Conservation (phyloP, 2,329 filamentous ascomycete genomes). For the Fusarium xylarioides region DNA sequence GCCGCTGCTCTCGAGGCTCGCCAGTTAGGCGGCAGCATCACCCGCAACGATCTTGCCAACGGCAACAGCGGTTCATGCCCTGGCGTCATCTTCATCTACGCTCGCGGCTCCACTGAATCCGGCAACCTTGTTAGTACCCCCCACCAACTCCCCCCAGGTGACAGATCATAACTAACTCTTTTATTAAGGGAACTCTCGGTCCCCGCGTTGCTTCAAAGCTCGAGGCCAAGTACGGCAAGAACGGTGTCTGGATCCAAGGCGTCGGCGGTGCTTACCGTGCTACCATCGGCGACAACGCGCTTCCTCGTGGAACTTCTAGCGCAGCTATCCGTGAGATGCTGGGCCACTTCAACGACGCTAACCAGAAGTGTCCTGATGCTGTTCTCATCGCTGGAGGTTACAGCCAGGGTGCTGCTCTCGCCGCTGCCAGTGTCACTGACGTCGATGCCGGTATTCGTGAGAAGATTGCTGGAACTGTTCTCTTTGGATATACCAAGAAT, state of each 20-base stretch:
- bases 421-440: conserved; percentile 51
- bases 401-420: conserved; percentile 56
- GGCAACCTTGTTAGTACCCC: conserved; percentile 49
- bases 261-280: conserved; percentile 54
- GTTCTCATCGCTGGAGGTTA: conserved; percentile 54
- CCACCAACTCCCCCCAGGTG: background rate
- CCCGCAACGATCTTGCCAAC: conserved; percentile 42
- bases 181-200: conserved; percentile 43
- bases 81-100: conserved; percentile 51
- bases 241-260: conserved; percentile 54
- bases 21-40: conserved; percentile 19
- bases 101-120: conserved; percentile 50
- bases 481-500: conserved; percentile 57
- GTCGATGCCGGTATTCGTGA: conserved; percentile 43
- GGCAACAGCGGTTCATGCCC: conserved; percentile 47
- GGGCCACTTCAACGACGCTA: conserved; percentile 51
- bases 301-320: conserved; percentile 49
- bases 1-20: conserved; percentile 22
- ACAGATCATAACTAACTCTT: background rate
- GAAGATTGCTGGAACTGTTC: conserved; percentile 49
- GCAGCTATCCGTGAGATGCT: conserved; percentile 53
- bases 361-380: conserved; percentile 54
- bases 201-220: conserved; percentile 44
- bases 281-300: conserved; percentile 47
- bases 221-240: conserved; percentile 37